These are phyloP conservation scores for Globisporangium barbulae DNA, from an alignment of 352 stramenopile species.

Conservation along the genomic window DNA sequence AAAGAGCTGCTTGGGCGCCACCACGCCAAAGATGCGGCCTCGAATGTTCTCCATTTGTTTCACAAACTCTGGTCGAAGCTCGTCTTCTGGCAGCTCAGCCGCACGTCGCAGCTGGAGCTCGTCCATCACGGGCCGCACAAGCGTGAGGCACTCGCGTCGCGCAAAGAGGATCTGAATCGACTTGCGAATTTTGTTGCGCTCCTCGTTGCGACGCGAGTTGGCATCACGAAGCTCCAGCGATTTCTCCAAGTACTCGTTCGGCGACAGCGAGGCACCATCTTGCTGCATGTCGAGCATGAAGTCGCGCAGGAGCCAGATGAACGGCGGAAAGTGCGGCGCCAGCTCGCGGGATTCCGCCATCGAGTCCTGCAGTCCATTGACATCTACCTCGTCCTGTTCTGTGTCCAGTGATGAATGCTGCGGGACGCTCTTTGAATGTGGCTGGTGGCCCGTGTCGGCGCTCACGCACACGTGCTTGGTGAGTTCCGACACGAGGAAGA, in stretches of 20 bases:
- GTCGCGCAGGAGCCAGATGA: constrained; percentile 80
- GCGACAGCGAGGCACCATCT: constrained; percentile 49
- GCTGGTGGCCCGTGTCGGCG: constrained; percentile 21
- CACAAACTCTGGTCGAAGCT: constrained; percentile 82
- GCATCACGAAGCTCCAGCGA: constrained; percentile 54
- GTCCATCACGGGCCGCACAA: constrained; percentile 72
- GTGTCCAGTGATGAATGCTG: background rate
- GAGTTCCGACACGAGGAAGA: constrained; percentile 84
- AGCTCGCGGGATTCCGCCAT: constrained; percentile 47
- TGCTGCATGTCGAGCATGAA: constrained; percentile 81
- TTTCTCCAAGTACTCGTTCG: constrained; percentile 79
- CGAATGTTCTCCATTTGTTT: constrained; percentile 59
- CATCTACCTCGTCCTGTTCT: constrained; percentile 12
- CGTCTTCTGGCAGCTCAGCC: constrained; percentile 37
- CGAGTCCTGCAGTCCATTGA: constrained; percentile 24
- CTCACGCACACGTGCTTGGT: constrained; percentile 82
- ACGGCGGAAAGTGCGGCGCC: constrained; percentile 77
- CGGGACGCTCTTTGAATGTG: background rate
- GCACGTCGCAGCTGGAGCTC: constrained; percentile 61
- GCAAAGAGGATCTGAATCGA: constrained; percentile 73
- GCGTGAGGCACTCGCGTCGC: constrained; percentile 69
- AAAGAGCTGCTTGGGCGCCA: constrained; percentile 61
- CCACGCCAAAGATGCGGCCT: constrained; percentile 41
- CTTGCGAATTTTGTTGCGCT: constrained; percentile 65
- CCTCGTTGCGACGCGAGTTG: constrained; percentile 41